Percentiles rank a stretch among this genome's conserved stretches.
Conservation (phyloP, 208 protist genomes). For the Hexamita inflata region DNA sequence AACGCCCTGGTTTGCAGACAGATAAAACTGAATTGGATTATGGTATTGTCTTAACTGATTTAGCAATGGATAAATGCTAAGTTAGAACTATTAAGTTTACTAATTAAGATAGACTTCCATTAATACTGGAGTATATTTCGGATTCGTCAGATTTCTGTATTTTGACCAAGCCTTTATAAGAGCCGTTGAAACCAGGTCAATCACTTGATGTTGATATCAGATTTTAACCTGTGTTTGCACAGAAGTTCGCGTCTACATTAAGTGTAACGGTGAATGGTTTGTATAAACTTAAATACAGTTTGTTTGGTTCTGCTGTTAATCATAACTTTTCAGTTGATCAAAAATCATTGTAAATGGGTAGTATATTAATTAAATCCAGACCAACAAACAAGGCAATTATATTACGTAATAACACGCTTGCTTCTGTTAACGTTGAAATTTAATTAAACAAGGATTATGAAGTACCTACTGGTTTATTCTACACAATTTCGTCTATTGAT, state of each 20-base stretch:
- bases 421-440: not conserved
- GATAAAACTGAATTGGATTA: not conserved
- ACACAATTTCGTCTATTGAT: too few relatives aligned
- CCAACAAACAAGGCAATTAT: not conserved
- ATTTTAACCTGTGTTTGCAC: constrained; percentile 3
- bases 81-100: not conserved
- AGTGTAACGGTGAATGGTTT: constrained; percentile 12
- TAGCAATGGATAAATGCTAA: not conserved
- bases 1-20: not conserved
- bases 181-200: not conserved
- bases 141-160: constrained; percentile 7
- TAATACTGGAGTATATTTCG: constrained; percentile 5
- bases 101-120: constrained; percentile 2
- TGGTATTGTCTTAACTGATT: not conserved
- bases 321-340: not conserved
- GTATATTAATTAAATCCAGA: not conserved
- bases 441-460: not conserved
- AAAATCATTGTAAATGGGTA: not conserved
- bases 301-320: not conserved
- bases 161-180: not conserved
- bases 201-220: not conserved
- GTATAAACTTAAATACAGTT: constrained; percentile 15
- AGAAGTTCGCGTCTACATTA: not conserved
- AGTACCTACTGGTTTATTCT: not conserved
- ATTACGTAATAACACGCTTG: not conserved